Evolutionary conservation across 2,329 filamentous ascomycete species (phyloP).

Genomic region (Gremmenia infestans): DNA sequence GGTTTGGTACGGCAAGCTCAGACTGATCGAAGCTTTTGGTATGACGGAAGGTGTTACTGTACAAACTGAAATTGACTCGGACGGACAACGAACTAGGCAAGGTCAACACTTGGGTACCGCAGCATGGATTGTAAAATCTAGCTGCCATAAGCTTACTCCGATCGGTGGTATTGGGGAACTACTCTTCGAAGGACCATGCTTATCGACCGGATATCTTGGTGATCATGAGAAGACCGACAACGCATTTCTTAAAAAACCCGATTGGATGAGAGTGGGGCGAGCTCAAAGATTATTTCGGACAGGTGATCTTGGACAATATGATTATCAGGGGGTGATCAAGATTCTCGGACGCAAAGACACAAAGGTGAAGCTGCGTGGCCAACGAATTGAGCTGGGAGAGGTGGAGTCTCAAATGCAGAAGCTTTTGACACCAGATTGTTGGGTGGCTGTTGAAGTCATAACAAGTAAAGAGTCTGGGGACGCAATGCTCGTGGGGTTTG

Average conservation of each 20-base stretch:
- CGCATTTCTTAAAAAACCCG: not conserved
- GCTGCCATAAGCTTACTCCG: not conserved
- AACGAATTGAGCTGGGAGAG: not conserved
- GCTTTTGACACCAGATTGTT: too few species aligned
- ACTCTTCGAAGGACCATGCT: not conserved
- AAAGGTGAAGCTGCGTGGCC: not conserved
- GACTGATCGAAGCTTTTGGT: not conserved
- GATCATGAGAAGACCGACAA: not conserved
- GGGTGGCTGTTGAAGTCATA: too few species aligned
- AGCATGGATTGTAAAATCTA: not conserved
- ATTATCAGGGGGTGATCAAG: not conserved
- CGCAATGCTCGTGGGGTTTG: too few species aligned
- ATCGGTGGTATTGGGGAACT: not conserved
- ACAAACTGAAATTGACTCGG: not conserved
- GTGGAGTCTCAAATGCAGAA: not conserved
- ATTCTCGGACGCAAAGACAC: not conserved
- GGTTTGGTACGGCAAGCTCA: not conserved
- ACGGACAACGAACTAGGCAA: not conserved
- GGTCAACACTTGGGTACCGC: not conserved
- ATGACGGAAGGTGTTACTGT: not conserved
- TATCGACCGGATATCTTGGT: not conserved
- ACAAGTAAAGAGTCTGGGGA: too few species aligned
- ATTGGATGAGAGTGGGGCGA: too few species aligned
- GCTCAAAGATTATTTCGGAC: not conserved
- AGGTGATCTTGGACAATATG: not conserved